Base-by-base conservation (phyloP, 1,284 basidiomycete species). In the Puccinia triticina region DNA sequence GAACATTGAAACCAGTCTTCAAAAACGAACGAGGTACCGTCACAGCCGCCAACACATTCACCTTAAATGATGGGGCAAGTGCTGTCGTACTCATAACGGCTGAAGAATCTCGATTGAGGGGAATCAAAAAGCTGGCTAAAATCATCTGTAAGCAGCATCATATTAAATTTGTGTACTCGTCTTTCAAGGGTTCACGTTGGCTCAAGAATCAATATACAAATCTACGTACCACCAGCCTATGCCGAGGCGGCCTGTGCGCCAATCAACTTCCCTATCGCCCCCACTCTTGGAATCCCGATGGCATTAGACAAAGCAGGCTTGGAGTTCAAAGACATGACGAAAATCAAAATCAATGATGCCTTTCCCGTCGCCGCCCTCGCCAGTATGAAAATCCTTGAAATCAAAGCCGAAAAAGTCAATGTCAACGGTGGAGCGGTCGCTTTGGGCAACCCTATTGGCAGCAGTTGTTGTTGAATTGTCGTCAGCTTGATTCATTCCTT, bases 191-290 rank as follows among this genome's bases (percentile, higher is more conserved):
- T 53, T 53, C 55, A 21, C 46, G 48, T 11, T 50, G 46, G 91
- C 21, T 94, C 95, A 87, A 87, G 93, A 88, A 84, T 84, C 32
- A n/a, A n/a, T n/a, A 53, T 40, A 85, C 84, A 4, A 66, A 83
- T 55, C 85, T 85, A 55, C 84, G 85, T 86, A 97, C 2, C 16
- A 48, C 26, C 69, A 71, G 95, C 95, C 8, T 98, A 94, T 88
- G 95, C 97, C 84, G 97, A 99, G 88, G 95, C 94, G 84, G 97
- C 97, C 86, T 92, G 95, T 85, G 94, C 94, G 46, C 97, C 97
- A 55, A 93, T 98, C 85, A 95, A 99, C 88, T 99, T 99, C 92
- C 95, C 96, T 71, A 91, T 92, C 85, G 97, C 97, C 43, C 97
- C 97, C 40, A 93, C 96, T 34, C 90, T 93, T 83, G 96, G 96